Base-by-base conservation (phyloP, 768 basidiomycete species). In the Agaricus blazei region DNA sequence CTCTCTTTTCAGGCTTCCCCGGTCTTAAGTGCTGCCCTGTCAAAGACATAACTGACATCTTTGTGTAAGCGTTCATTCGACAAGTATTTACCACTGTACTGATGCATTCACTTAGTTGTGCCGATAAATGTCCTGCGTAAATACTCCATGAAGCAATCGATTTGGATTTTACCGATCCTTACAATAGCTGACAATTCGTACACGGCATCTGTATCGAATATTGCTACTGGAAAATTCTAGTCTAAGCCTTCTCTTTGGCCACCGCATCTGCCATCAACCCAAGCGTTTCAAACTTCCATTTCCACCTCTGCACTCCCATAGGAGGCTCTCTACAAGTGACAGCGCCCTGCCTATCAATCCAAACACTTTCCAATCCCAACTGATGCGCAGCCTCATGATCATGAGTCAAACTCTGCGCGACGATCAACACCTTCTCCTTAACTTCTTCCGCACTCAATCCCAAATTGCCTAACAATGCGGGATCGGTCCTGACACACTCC, bases 351-450 rank as follows among this genome's bases (percentile, higher is more conserved):
- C 84, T 75, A 51, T 84, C 80, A 60, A 91, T 88, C 82, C 84
- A 90, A 29, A 83, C 81, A 34, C 80, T 83, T 27, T 61, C 68
- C 26, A 90, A 63, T 0, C 81, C 81, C n/a, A 80, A 68, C 62
- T 70, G 66, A 58, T 71, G 77, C 38, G 86, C 84, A 1, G 89
- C 83, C 24, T 74, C 73, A 58, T 87, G 79, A 63, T 90, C 89
- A 58, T 89, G 86, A 23, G 64, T 68, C 57, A 88, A 63, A 58
- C 85, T 87, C 62, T 84, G 82, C 15, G 89, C 88, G 4, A 87
- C 85, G 47, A 82, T 74, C 28, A 90, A 72, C 6, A 87, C 82
- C 57, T 78, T 69, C 29, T 69, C 65, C 60, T 79, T 80, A 31
- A 72, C 63, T 37, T 68, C 64, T 14, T 71, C 69, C 9, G 57